phyloP scores from a whole-genome alignment of 176 grass and related monocot genomes.

The Triticum urartu region DNA sequence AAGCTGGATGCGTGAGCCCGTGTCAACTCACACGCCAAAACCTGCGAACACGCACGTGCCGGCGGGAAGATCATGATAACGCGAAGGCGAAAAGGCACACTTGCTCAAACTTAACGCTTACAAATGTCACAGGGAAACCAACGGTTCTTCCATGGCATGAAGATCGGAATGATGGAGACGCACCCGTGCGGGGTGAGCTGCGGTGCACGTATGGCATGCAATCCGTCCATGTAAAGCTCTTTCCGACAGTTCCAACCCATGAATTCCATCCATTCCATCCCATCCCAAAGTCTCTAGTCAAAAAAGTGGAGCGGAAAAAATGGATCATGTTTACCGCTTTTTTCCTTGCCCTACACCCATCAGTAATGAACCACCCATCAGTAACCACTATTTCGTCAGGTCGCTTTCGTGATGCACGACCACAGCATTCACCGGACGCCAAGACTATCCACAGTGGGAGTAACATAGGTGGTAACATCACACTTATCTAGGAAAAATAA shows the following conservation, averaged over 20 bases:
- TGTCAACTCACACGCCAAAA: conserved; percentile 1
- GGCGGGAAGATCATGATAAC: neutral
- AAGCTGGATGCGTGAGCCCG: neutral
- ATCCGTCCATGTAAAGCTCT: neutral
- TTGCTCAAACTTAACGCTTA: conserved; percentile 35
- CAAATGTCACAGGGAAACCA: conserved; percentile 14
- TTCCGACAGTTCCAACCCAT: neutral
- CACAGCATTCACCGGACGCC: neutral
- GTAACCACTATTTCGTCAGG: conserved; percentile 10
- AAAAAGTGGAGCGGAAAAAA: conserved; percentile 42
- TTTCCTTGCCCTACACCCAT: conserved; percentile 1
- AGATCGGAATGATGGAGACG: conserved; percentile 22
- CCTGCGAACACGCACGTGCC: conserved; percentile 23
- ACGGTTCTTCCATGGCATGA: conserved; percentile 20
- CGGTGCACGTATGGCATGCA: conserved; percentile 8
- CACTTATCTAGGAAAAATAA: too few relatives aligned
- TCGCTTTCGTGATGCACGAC: conserved; percentile 26
- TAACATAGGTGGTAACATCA: too few relatives aligned
- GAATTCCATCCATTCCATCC: neutral
- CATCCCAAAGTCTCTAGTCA: conserved; percentile 15
- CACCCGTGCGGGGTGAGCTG: neutral
- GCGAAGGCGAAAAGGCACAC: neutral
- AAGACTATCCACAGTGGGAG: too few relatives aligned
- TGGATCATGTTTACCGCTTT: conserved; percentile 37
- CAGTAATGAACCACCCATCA: neutral